Conservation (phyloP, 768 basidiomycete genomes). For the Pleurotus tuoliensis region DNA sequence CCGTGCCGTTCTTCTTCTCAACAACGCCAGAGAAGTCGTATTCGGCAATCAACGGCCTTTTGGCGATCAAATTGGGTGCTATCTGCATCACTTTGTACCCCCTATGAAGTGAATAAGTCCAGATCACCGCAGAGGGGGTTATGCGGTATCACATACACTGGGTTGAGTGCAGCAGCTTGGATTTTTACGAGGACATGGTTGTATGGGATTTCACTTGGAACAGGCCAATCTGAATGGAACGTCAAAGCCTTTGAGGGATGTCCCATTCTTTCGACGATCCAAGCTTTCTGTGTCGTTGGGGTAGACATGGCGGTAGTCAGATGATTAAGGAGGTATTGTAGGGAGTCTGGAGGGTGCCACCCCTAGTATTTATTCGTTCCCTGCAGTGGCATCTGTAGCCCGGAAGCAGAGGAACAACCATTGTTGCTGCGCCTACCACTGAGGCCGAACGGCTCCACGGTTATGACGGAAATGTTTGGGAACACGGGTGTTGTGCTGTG, state of each 20-base stretch:
- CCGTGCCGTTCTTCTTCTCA: constrained; percentile 47
- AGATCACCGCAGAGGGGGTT: background rate
- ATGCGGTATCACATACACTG: constrained; percentile 40
- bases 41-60: constrained; percentile 52
- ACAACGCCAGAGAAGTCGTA: constrained; percentile 63
- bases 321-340: no score
- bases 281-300: background rate
- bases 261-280: background rate
- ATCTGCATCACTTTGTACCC: constrained; percentile 55
- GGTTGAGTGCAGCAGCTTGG: constrained; percentile 60
- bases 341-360: no score
- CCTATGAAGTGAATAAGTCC: constrained; percentile 25
- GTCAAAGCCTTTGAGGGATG: background rate
- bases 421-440: no score
- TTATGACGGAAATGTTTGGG: no score
- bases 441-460: no score
- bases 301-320: background rate
- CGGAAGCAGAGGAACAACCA: no score
- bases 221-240: constrained; percentile 15
- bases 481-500: no score
- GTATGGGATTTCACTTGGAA: constrained; percentile 21
- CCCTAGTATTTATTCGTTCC: no score
- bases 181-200: constrained; percentile 51
- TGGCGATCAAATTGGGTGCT: constrained; percentile 42
- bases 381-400: no score